Evolutionary conservation across 768 basidiomycete species (phyloP).

Genomic region (Hysterangium stoloniferum): DNA sequence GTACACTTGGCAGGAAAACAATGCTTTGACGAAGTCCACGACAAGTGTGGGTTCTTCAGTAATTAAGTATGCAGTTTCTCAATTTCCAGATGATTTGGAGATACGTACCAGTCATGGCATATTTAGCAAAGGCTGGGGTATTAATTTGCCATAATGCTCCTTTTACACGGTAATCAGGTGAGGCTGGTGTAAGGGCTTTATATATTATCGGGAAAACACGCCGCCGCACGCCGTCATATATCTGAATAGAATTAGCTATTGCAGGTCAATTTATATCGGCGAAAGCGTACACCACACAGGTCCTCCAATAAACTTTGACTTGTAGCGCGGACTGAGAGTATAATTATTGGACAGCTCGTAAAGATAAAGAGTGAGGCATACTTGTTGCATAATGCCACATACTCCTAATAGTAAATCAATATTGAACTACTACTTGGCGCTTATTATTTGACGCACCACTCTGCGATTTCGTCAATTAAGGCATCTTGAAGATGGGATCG

Average conservation of each 20-base stretch:
- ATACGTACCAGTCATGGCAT: conserved; percentile 30
- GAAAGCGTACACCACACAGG: conserved; percentile 37
- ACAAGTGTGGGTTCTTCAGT: conserved; percentile 54
- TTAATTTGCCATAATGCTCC: conserved; percentile 80
- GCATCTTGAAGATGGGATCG: conserved; percentile 51
- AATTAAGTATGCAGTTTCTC: conserved; percentile 10
- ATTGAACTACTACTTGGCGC: neutral
- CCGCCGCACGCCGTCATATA: conserved; percentile 60
- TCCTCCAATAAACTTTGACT: conserved; percentile 44
- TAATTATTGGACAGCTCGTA: conserved; percentile 18
- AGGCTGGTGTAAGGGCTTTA: conserved; percentile 52
- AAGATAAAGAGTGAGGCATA: conserved; percentile 16
- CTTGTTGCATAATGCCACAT: conserved; percentile 65
- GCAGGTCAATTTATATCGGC: no score
- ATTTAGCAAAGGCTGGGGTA: conserved; percentile 48
- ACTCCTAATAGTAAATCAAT: neutral
- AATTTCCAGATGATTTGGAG: neutral
- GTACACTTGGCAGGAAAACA: conserved; percentile 74
- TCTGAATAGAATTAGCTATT: conserved; percentile 26
- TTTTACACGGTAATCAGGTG: conserved; percentile 88
- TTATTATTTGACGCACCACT: conserved; percentile 43
- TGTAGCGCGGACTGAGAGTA: conserved; percentile 33
- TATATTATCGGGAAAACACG: conserved; percentile 56
- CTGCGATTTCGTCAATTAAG: conserved; percentile 62
- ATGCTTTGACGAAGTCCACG: conserved; percentile 45